These are phyloP conservation scores for Penicillium occitanis DNA, from an alignment of 2,329 filamentous ascomycete species.

Conservation along the genomic window DNA sequence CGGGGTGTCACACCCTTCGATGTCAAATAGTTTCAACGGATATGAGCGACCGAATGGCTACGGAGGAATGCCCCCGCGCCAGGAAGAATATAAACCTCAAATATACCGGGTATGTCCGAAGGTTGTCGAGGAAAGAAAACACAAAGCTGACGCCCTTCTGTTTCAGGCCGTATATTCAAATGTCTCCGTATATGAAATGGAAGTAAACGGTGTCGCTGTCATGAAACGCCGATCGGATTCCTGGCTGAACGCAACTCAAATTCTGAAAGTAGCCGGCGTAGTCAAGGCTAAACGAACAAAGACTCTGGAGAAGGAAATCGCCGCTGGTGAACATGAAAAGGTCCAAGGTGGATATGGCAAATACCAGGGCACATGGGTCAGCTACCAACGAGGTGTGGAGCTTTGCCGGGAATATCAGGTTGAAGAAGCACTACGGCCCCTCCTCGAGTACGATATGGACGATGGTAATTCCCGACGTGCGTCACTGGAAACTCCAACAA, in stretches of 20 bases:
- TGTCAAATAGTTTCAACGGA: slow-evolving; percentile 37
- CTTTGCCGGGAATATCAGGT: slow-evolving; percentile 75
- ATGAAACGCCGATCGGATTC: slow-evolving; percentile 95
- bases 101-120: slow-evolving; percentile 48
- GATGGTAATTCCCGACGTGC: slow-evolving; percentile 67
- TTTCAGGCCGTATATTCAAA: slow-evolving; percentile 85
- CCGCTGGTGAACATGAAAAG: slow-evolving; percentile 95
- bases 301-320: slow-evolving; percentile 95
- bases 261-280: slow-evolving; percentile 93
- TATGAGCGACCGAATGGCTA: slow-evolving; percentile 46
- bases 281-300: slow-evolving; percentile 98
- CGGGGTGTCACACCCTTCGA: slow-evolving; percentile 29
- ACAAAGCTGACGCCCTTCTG: neutral
- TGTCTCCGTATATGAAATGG: slow-evolving; percentile 97
- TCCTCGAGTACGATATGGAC: slow-evolving; percentile 52
- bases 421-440: slow-evolving; percentile 48
- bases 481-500: slow-evolving; percentile 89
- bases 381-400: slow-evolving; percentile 85
- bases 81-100: slow-evolving; percentile 45
- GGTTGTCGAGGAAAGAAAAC: neutral
- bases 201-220: slow-evolving; percentile 86
- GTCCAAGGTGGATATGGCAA: slow-evolving; percentile 98
- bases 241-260: slow-evolving; percentile 97
- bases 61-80: slow-evolving; percentile 37
- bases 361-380: slow-evolving; percentile 99